Conservation (phyloP, 192 early-diverging fungal species). For the Physocladia obscura region DNA sequence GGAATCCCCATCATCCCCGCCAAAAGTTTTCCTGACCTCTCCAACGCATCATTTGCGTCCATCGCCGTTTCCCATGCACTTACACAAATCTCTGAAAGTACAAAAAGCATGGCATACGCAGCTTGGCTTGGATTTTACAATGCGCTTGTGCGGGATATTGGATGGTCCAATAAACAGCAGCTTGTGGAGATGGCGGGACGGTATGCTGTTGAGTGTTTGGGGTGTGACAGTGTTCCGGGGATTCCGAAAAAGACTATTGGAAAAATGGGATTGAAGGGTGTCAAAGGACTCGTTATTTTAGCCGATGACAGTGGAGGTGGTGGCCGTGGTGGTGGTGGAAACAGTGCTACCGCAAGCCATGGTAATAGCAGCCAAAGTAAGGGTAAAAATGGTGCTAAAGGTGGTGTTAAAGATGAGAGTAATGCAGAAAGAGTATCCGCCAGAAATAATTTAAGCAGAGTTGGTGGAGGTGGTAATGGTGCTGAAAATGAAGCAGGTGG, state of each 20-base stretch:
- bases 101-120: constrained; percentile 36
- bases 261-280: constrained; percentile 45
- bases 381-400: too few relatives aligned
- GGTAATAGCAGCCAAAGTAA: not conserved
- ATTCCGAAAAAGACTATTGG: constrained; percentile 32
- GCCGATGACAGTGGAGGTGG: not conserved
- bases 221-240: constrained; percentile 20
- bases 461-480: too few relatives aligned
- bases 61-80: constrained; percentile 16
- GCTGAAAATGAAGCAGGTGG: too few relatives aligned
- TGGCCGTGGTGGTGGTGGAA: not conserved
- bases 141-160: constrained; percentile 1
- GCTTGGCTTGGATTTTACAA: constrained; percentile 64
- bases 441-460: too few relatives aligned
- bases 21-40: too few relatives aligned
- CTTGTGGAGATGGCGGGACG: constrained; percentile 25
- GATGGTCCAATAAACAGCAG: constrained; percentile 14
- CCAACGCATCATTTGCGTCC: too few relatives aligned
- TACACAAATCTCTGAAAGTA: constrained; percentile 4
- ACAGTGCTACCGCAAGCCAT: not conserved
- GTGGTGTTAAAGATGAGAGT: too few relatives aligned
- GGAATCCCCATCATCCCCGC: constrained; percentile 27
- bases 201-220: constrained; percentile 15
- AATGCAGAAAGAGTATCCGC: too few relatives aligned
- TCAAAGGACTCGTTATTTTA: constrained; percentile 24